phyloP scores from a whole-genome alignment of 2,329 filamentous ascomycete genomes.

The Fusarium buharicum region DNA sequence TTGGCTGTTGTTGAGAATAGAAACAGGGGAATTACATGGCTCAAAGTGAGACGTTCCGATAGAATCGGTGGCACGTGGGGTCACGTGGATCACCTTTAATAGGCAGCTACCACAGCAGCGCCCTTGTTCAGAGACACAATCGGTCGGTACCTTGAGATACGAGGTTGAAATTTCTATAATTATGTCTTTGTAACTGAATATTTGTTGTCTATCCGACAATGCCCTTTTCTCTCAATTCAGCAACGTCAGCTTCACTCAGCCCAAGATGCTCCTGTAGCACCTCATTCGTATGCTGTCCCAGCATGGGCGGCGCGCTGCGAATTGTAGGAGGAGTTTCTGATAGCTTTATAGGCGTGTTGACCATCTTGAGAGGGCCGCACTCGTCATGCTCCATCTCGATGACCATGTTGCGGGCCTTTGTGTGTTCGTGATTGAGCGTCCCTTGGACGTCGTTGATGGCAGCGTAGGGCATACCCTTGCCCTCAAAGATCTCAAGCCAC shows the following conservation, averaged over 20 bases:
- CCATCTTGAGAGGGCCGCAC: constrained; percentile 87
- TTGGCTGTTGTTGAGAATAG: constrained; percentile 14
- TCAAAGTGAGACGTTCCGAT: constrained; percentile 23
- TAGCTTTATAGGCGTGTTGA: constrained; percentile 96
- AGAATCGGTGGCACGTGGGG: constrained; percentile 25
- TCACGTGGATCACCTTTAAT: constrained; percentile 23
- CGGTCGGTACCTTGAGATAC: neutral
- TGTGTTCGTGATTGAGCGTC: constrained; percentile 86
- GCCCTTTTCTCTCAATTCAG: constrained; percentile 70
- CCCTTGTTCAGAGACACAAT: no score
- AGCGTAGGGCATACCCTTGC: constrained; percentile 90
- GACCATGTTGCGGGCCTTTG: constrained; percentile 87
- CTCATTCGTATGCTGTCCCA: constrained; percentile 89
- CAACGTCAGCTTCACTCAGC: constrained; percentile 68
- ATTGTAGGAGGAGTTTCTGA: constrained; percentile 83
- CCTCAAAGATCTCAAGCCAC: constrained; percentile 88
- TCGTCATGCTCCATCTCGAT: constrained; percentile 83
- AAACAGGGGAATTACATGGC: constrained; percentile 22
- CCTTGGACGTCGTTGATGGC: constrained; percentile 93
- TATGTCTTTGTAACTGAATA: neutral
- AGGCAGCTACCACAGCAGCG: neutral
- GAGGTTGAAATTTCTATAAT: neutral
- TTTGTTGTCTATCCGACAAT: constrained; percentile 64
- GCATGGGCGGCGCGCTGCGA: constrained; percentile 79
- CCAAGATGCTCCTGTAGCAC: constrained; percentile 73